Evolutionary conservation across 495 filamentous ascomycete genomes (phyloP).

Genomic region (Hypoxylon perforatum): DNA sequence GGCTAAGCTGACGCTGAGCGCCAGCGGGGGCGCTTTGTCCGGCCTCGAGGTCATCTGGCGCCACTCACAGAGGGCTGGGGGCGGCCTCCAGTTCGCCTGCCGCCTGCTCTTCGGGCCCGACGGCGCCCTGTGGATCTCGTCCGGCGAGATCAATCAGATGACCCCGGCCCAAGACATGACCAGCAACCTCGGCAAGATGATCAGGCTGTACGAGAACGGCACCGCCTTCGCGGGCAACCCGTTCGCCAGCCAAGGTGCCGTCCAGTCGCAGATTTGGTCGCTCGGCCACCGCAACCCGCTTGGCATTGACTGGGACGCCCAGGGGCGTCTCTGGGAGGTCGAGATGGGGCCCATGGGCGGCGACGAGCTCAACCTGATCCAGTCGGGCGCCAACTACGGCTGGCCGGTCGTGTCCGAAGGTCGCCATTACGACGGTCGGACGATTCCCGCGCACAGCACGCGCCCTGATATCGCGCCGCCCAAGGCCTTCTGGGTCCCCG

Average conservation of each 20-base stretch:
- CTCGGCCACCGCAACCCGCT: slow-evolving; percentile 51
- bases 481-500: slow-evolving; percentile 52
- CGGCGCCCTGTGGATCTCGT: slow-evolving; percentile 50
- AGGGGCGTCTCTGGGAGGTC: slow-evolving; percentile 52
- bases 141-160: slow-evolving; percentile 51
- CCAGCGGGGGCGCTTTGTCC: slow-evolving; percentile 49
- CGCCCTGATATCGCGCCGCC: slow-evolving; percentile 48
- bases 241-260: slow-evolving; percentile 46
- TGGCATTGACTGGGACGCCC: slow-evolving; percentile 52
- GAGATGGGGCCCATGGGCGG: slow-evolving; percentile 54
- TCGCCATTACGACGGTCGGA: slow-evolving; percentile 49
- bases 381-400: slow-evolving; percentile 50
- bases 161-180: slow-evolving; percentile 50
- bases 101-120: slow-evolving; percentile 49
- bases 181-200: slow-evolving; percentile 51
- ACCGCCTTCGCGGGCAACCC: slow-evolving; percentile 49
- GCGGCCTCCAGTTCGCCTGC: slow-evolving; percentile 47
- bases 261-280: slow-evolving; percentile 48
- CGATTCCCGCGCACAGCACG: slow-evolving; percentile 49
- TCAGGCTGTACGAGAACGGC: slow-evolving; percentile 51
- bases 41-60: slow-evolving; percentile 51
- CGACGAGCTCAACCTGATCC: slow-evolving; percentile 53
- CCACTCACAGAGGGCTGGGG: slow-evolving; percentile 45
- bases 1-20: slow-evolving; percentile 47
- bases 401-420: slow-evolving; percentile 51